These are phyloP conservation scores for Solanum corneliomulleri DNA, from an alignment of 257 asterid species.

Conservation along the genomic window DNA sequence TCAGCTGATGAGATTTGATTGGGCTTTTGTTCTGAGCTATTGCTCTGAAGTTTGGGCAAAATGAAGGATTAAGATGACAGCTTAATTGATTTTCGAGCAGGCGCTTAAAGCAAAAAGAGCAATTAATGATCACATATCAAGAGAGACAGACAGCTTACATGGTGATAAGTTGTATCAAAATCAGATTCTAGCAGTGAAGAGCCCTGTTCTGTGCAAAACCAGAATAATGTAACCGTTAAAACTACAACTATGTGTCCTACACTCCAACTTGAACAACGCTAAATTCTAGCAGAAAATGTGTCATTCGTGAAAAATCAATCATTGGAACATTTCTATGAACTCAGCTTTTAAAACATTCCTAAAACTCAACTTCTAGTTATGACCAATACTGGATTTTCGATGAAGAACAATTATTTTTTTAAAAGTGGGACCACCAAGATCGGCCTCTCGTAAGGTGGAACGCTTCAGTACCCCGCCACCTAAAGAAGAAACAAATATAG, in stretches of 20 bases:
- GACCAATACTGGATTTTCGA: not conserved
- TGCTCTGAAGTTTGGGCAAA: conserved; percentile 28
- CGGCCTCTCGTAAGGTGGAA: not conserved
- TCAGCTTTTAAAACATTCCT: not conserved
- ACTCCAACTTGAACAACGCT: not conserved
- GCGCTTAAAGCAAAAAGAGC: not conserved
- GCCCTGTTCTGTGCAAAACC: conserved; percentile 45
- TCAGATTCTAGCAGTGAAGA: conserved; percentile 11
- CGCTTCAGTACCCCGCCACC: not conserved
- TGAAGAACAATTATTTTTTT: not conserved
- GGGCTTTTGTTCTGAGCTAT: conserved; percentile 14
- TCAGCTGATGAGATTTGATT: conserved; percentile 22
- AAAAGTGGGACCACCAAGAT: not conserved
- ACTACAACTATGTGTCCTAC: not conserved
- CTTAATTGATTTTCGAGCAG: not conserved
- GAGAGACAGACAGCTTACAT: conserved; percentile 3
- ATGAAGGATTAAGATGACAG: not conserved
- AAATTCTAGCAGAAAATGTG: not conserved
- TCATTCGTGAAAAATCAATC: not conserved
- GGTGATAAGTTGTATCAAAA: conserved; percentile 26
- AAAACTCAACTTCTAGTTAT: not conserved
- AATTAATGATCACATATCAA: not conserved
- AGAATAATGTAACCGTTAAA: conserved; percentile 11
- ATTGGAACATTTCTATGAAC: not conserved
- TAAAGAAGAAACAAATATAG: not conserved